Conservation (phyloP, 176 grass and related monocot genomes). For the Stipa capillata region DNA sequence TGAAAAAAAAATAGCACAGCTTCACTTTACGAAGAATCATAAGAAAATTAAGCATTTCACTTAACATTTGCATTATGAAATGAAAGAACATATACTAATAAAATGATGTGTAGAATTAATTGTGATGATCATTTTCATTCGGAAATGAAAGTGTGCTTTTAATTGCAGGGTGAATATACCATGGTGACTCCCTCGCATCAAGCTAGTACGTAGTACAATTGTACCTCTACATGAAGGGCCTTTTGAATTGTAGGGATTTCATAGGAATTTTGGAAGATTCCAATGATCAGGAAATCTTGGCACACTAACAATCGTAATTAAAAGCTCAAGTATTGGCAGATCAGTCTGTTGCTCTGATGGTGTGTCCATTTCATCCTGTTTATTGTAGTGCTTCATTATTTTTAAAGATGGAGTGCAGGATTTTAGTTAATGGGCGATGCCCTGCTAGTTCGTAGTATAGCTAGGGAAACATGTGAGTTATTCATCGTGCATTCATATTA, state of each 20-base stretch:
- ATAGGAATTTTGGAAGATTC: too few relatives aligned
- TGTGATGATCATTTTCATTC: background rate
- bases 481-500: too few relatives aligned
- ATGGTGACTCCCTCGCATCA: background rate
- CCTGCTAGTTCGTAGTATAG: too few relatives aligned
- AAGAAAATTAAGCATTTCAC: background rate
- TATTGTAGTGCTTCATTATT: background rate
- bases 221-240: too few relatives aligned
- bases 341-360: background rate
- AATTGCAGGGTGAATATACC: background rate
- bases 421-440: background rate
- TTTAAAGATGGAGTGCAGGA: background rate
- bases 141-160: background rate
- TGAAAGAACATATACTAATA: background rate
- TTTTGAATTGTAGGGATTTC: too few relatives aligned
- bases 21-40: background rate
- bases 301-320: background rate
- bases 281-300: too few relatives aligned
- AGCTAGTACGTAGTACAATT: background rate
- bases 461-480: too few relatives aligned
- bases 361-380: background rate
- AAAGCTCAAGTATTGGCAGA: background rate
- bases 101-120: background rate
- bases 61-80: background rate
- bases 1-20: conserved; percentile 7